phyloP scores from a whole-genome alignment of 371 early-diverging fungal genomes.

The Mucor piriformis region DNA sequence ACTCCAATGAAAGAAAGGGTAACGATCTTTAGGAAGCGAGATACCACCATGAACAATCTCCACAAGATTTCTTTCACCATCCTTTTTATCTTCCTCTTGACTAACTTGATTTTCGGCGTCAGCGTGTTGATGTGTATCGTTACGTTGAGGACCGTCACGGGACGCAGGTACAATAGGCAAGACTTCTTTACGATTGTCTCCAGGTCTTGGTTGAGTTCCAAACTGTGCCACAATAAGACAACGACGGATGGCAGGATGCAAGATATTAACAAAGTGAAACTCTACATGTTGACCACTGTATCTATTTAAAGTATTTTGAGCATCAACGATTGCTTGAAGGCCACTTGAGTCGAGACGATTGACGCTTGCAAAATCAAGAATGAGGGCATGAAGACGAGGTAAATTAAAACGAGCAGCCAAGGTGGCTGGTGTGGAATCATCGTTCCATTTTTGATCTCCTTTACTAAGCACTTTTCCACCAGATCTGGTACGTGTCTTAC shows the following conservation, averaged over 20 bases:
- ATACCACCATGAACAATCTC: slow-evolving; percentile 6
- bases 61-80: background rate
- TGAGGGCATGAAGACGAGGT: slow-evolving; percentile 61
- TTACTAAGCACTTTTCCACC: slow-evolving; percentile 23
- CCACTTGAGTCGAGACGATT: slow-evolving; percentile 69
- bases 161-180: slow-evolving; percentile 49
- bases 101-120: background rate
- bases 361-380: slow-evolving; percentile 70
- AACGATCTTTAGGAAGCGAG: slow-evolving; percentile 38
- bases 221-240: slow-evolving; percentile 50
- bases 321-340: slow-evolving; percentile 63
- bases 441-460: slow-evolving; percentile 59
- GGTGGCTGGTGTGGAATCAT: slow-evolving; percentile 31
- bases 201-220: slow-evolving; percentile 33
- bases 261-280: slow-evolving; percentile 55
- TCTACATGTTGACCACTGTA: slow-evolving; percentile 61
- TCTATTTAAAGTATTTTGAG: slow-evolving; percentile 50
- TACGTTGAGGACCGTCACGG: slow-evolving; percentile 33
- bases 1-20: slow-evolving; percentile 56
- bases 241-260: slow-evolving; percentile 39
- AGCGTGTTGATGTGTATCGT: background rate
- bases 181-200: slow-evolving; percentile 25
- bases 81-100: background rate
- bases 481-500: slow-evolving; percentile 39
- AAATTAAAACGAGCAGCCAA: slow-evolving; percentile 30